These are phyloP conservation scores for Rosellinia necatrix DNA, from an alignment of 2,329 filamentous ascomycete species.

Conservation along the genomic window DNA sequence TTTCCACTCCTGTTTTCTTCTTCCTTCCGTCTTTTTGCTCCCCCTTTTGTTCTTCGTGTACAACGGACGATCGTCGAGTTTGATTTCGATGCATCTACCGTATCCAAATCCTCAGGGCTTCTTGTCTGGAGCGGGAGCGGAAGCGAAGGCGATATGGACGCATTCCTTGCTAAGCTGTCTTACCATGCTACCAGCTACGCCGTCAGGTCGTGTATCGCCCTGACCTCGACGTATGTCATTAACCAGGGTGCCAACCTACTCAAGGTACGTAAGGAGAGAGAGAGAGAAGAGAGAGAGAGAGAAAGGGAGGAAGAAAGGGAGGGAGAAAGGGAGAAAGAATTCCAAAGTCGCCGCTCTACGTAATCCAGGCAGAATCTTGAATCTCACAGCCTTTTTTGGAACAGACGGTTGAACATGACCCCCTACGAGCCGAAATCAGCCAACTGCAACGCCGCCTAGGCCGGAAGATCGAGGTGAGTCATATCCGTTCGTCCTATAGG, in stretches of 20 bases:
- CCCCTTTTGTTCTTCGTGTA: no score
- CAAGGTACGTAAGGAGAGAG: conserved; percentile 50
- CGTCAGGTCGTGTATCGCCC: conserved; percentile 81
- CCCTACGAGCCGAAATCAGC: conserved; percentile 70
- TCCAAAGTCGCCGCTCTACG: no score
- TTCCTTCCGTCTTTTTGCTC: no score
- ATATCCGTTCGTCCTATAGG: background rate
- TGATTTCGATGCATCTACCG: conserved; percentile 29
- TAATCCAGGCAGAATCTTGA: background rate
- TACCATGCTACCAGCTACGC: conserved; percentile 88
- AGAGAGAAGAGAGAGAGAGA: no score
- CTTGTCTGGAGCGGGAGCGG: conserved; percentile 24
- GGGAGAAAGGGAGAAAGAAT: no score
- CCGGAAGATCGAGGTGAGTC: conserved; percentile 77
- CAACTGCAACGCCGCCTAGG: conserved; percentile 75
- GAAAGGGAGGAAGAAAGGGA: no score
- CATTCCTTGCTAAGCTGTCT: conserved; percentile 57
- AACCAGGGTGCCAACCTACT: conserved; percentile 79
- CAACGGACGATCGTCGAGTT: background rate
- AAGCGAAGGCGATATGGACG: conserved; percentile 66
- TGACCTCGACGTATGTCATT: conserved; percentile 86
- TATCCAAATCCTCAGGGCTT: conserved; percentile 14
- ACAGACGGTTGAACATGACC: conserved; percentile 69
- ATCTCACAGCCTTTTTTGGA: conserved; percentile 7
- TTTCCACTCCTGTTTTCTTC: no score